Percentiles rank a stretch among this genome's conserved stretches.
phyloP scores from a whole-genome alignment of 2,329 filamentous ascomycete genomes.

The Macrophomina phaseolina region DNA sequence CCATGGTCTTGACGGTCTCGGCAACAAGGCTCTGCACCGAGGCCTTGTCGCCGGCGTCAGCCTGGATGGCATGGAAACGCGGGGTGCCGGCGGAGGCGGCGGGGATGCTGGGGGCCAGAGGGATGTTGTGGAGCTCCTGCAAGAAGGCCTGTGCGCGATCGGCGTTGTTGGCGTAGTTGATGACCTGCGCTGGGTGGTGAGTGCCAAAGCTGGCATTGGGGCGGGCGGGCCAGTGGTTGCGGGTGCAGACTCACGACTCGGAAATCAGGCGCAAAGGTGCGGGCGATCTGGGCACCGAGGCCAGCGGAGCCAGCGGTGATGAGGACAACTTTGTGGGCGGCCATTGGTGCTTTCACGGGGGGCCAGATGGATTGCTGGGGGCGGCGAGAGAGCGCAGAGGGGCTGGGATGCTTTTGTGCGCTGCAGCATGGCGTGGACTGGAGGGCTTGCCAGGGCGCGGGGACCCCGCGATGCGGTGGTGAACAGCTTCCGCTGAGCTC shows the following conservation, averaged over 20 bases:
- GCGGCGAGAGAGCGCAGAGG: neutral
- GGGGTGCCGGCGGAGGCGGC: slow-evolving; percentile 37
- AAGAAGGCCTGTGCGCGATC: slow-evolving; percentile 48
- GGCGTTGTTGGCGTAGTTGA: slow-evolving; percentile 56
- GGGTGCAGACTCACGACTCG: slow-evolving; percentile 46
- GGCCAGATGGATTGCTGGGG: neutral
- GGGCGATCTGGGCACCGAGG: slow-evolving; percentile 54
- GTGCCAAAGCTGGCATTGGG: neutral
- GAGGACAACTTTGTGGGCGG: slow-evolving; percentile 52
- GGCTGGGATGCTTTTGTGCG: neutral
- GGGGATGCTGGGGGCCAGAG: slow-evolving; percentile 32
- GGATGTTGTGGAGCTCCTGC: slow-evolving; percentile 48
- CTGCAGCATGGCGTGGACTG: neutral
- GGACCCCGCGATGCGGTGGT: slow-evolving; percentile 9
- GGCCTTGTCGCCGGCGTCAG: slow-evolving; percentile 51
- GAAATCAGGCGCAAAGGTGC: slow-evolving; percentile 54
- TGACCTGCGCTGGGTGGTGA: slow-evolving; percentile 41
- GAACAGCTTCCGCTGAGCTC: slow-evolving; percentile 14
- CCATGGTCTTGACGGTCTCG: slow-evolving; percentile 53
- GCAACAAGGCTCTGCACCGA: slow-evolving; percentile 51
- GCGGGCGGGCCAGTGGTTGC: neutral
- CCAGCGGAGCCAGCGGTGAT: slow-evolving; percentile 57
- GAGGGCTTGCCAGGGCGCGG: slow-evolving; percentile 1
- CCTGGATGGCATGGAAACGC: slow-evolving; percentile 52
- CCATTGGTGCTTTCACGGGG: slow-evolving; percentile 34